Base-by-base conservation (phyloP, 2,329 filamentous ascomycete species). In the Hymenotorrendiella dingleyae region DNA sequence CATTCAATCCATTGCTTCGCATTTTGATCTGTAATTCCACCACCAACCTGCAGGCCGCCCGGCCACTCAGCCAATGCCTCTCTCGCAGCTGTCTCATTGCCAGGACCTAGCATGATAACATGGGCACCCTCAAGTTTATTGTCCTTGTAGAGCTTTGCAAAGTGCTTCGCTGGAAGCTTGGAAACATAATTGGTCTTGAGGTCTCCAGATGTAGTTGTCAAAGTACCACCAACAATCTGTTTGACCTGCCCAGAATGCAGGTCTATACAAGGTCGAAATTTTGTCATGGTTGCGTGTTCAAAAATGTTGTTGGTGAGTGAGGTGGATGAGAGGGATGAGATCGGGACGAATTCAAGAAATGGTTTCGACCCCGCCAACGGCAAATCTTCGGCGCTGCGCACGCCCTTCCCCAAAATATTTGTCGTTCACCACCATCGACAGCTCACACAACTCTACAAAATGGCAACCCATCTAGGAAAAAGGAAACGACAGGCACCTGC, bases 221-320 rank as follows among this genome's bases (percentile, higher is more conserved):
- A 76, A 2, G 93, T 97, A 46, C 93, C 91, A 55, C 93, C 93
- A 29, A 98, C 90, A 56, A 98, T 98, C 66, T 98, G 93, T 71
- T 98, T 98, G 46, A 98, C 93, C 62, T 91, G 84, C 11, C 93
- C 93, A n/a, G 90, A 84, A 65, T 98, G 93, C 40, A 98, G 78
- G 68, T 98, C 93, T 65, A 98, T 97, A 62, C 93, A 98, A 16
- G 93, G 93, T 28, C 93, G 77, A 62, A 98, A 98, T 55, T 83
- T 81, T 3, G 93, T 97, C 93, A 98, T 95, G 32, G 17, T 27
- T 23, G 37, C 24, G 36, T 16, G 24, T 29, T 4, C 42, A 35
- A 40, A 39, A 23, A 20, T 45, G 32, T 37, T 14, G 28, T 35
- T 26, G 22, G 16, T 43, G 29, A 22, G 17, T 32, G 29, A 9